phyloP scores from a whole-genome alignment of 352 stramenopile genomes.

The Phytophthora foliorum region DNA sequence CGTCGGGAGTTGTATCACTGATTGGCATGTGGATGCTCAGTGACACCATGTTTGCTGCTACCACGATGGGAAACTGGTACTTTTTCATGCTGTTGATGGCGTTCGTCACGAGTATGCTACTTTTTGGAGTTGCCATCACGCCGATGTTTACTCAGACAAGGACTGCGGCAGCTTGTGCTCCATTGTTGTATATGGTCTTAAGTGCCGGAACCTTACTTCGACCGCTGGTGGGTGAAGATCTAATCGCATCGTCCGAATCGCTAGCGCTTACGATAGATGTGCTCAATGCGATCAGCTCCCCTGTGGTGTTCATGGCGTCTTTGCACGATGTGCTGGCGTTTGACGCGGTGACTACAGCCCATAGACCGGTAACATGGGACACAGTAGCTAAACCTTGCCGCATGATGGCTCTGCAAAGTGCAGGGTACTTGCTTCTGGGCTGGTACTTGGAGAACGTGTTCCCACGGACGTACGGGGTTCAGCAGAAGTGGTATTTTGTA shows the following conservation, averaged over 20 bases:
- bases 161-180: constrained; percentile 69
- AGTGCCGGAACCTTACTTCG: constrained; percentile 63
- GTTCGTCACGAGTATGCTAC: constrained; percentile 72
- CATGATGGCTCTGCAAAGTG: constrained; percentile 85
- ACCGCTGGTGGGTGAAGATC: constrained; percentile 60
- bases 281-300: constrained; percentile 69
- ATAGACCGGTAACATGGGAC: constrained; percentile 58
- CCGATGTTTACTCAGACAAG: constrained; percentile 80
- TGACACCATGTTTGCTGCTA: constrained; percentile 69
- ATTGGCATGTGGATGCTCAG: constrained; percentile 70
- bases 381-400: constrained; percentile 54
- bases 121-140: constrained; percentile 78
- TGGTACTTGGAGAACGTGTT: constrained; percentile 96
- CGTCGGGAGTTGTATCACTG: constrained; percentile 54
- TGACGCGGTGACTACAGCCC: constrained; percentile 45
- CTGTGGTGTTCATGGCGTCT: constrained; percentile 75
- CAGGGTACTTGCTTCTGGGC: constrained; percentile 91
- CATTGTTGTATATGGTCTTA: constrained; percentile 73
- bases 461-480: constrained; percentile 91
- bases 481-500: constrained; percentile 95
- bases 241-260: constrained; percentile 45
- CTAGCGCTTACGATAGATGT: constrained; percentile 42
- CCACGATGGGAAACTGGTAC: constrained; percentile 42
- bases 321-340: constrained; percentile 63
- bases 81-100: constrained; percentile 73